phyloP scores from a whole-genome alignment of 495 filamentous ascomycete species.

The Penicillium mononematosum region DNA sequence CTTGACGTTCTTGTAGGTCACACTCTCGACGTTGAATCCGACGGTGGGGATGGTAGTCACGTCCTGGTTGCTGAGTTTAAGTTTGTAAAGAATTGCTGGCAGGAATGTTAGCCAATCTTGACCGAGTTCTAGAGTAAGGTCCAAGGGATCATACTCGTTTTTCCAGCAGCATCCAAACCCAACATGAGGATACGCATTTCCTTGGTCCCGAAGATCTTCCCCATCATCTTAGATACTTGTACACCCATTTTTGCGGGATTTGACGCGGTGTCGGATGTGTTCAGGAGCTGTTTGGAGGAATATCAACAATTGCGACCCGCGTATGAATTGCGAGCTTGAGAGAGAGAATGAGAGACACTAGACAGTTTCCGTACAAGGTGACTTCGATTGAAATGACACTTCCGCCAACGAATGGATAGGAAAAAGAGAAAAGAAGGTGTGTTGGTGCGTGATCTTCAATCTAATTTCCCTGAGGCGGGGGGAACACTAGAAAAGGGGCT shows the following conservation, averaged over 20 bases:
- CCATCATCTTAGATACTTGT: conserved; percentile 83
- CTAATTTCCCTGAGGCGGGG: conserved; percentile 28
- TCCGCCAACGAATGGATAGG: conserved; percentile 1
- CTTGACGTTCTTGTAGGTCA: conserved; percentile 98
- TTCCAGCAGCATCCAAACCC: conserved; percentile 94
- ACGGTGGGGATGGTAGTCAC: conserved; percentile 99
- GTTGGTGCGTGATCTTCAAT: conserved; percentile 8
- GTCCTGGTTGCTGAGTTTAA: conserved; percentile 90
- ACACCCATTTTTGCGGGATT: conserved; percentile 64
- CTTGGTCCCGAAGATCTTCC: conserved; percentile 97
- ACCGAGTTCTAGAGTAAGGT: background rate
- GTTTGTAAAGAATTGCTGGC: conserved; percentile 94
- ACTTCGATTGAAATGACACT: background rate
- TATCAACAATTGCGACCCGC: conserved; percentile 9
- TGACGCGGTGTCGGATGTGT: conserved; percentile 15
- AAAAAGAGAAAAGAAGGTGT: conserved; percentile 9
- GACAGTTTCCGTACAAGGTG: background rate
- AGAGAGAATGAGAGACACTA: background rate
- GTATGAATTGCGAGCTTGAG: background rate
- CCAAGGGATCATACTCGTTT: conserved; percentile 70
- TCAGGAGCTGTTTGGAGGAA: conserved; percentile 2
- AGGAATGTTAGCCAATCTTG: conserved; percentile 16
- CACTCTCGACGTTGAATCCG: conserved; percentile 99
- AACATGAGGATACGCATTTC: conserved; percentile 99
- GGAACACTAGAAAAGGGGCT: conserved; percentile 36